Percentiles rank a stretch among this genome's conserved stretches.
Evolutionary conservation across 257 asterid species (phyloP).

Genomic region (Nicotiana tomentosiformis): DNA sequence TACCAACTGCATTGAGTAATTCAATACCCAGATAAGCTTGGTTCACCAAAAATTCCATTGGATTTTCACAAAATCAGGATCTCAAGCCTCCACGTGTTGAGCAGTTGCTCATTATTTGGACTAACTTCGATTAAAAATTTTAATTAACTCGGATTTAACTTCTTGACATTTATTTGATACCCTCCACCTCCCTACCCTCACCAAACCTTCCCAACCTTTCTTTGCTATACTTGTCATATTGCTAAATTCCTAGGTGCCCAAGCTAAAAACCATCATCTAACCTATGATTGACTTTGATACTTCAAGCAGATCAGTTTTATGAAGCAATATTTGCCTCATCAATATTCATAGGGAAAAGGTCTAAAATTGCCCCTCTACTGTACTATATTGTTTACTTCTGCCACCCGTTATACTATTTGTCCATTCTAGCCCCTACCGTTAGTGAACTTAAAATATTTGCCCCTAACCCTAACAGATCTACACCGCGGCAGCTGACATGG

Average conservation of each 20-base stretch:
- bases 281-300: neutral
- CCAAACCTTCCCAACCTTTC: neutral
- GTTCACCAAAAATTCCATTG: neutral
- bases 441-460: no score
- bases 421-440: no score
- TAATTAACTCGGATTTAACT: neutral
- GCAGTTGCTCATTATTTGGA: neutral
- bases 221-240: neutral
- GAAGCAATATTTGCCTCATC: constrained; percentile 1
- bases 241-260: neutral
- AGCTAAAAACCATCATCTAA: neutral
- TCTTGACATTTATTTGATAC: neutral
- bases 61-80: neutral
- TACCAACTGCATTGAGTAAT: neutral
- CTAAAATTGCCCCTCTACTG: no score
- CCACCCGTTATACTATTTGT: no score
- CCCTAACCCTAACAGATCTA: no score
- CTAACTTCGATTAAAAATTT: neutral
- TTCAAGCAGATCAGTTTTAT: neutral
- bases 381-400: no score
- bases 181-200: neutral
- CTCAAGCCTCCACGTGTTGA: neutral
- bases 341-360: neutral
- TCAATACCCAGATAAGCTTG: neutral
- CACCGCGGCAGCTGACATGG: no score